Percentiles rank a stretch among this genome's conserved stretches.
phyloP scores from a whole-genome alignment of 169 alveolate genomes.

The Fabrea salina region DNA sequence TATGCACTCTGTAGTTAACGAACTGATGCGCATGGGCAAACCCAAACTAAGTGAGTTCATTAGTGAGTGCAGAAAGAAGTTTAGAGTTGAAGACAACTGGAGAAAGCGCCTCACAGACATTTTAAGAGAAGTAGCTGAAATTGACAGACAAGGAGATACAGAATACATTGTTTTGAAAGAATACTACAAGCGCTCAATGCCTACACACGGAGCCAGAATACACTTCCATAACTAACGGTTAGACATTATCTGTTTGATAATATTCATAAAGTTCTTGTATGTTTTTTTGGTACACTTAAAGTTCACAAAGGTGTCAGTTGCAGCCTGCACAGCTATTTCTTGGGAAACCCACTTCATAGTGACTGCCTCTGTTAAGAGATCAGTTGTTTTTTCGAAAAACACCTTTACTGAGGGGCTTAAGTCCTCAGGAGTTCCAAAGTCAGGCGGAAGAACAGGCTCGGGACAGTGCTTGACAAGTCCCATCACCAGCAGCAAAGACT shows the following conservation, averaged over 20 bases:
- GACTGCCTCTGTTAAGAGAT: too few relatives aligned
- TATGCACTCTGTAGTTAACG: constrained; percentile 12
- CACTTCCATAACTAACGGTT: not conserved
- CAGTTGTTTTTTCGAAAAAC: too few relatives aligned
- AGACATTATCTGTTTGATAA: not conserved
- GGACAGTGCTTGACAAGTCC: too few relatives aligned
- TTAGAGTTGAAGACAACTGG: not conserved
- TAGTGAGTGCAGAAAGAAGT: constrained; percentile 13
- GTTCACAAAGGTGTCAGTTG: too few relatives aligned
- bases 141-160: constrained; percentile 13
- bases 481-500: too few relatives aligned
- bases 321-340: too few relatives aligned
- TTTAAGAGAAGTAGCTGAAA: constrained; percentile 21
- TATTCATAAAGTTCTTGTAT: too few relatives aligned
- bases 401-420: too few relatives aligned
- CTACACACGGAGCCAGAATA: not conserved
- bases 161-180: constrained; percentile 10
- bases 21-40: constrained; percentile 5
- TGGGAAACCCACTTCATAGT: too few relatives aligned
- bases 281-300: too few relatives aligned
- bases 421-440: too few relatives aligned
- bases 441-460: too few relatives aligned
- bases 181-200: constrained; percentile 9
- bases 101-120: not conserved
- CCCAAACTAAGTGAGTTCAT: not conserved